A percentile compares a stretch with the other conserved stretches of the same genome.
Evolutionary conservation across 2,329 filamentous ascomycete genomes (phyloP).

Genomic region (Torrubiellomyces zombiae): DNA sequence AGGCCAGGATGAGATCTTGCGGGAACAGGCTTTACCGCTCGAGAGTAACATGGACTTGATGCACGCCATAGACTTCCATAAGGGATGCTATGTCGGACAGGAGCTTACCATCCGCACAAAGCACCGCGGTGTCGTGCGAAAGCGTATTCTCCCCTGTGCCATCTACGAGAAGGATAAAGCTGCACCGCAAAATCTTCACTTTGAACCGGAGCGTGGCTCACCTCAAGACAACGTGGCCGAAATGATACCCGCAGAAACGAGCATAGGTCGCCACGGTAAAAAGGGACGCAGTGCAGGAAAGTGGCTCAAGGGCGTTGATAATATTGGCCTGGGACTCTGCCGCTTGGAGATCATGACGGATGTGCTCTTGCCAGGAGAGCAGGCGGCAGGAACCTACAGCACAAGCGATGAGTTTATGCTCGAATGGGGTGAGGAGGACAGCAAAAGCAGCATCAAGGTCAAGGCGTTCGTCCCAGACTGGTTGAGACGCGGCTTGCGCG

Average conservation of each 20-base stretch:
- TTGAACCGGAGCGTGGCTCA: constrained; percentile 19
- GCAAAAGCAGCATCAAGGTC: constrained; percentile 29
- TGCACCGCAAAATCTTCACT: constrained; percentile 25
- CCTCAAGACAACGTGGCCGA: constrained; percentile 15
- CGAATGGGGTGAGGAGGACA: constrained; percentile 28
- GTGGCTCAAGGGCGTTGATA: constrained; percentile 63
- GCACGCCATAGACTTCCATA: constrained; percentile 77
- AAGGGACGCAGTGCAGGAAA: constrained; percentile 62
- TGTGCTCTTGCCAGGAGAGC: constrained; percentile 50
- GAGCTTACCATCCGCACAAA: constrained; percentile 92
- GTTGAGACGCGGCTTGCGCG: constrained; percentile 31
- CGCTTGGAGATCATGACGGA: constrained; percentile 85
- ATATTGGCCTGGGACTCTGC: constrained; percentile 75
- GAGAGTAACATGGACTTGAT: constrained; percentile 82
- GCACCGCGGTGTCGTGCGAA: constrained; percentile 84
- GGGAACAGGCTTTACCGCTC: constrained; percentile 59
- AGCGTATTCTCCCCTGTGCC: constrained; percentile 68
- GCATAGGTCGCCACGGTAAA: constrained; percentile 34
- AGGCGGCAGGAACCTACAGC: constrained; percentile 44
- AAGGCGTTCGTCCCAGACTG: constrained; percentile 78
- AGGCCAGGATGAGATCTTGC: constrained; percentile 61
- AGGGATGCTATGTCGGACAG: constrained; percentile 94
- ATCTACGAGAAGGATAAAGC: constrained; percentile 40
- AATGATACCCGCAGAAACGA: constrained; percentile 25
- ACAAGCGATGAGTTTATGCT: constrained; percentile 46